These are phyloP conservation scores for Rhizopogon roseolus DNA, from an alignment of 768 basidiomycete genomes.

Conservation along the genomic window DNA sequence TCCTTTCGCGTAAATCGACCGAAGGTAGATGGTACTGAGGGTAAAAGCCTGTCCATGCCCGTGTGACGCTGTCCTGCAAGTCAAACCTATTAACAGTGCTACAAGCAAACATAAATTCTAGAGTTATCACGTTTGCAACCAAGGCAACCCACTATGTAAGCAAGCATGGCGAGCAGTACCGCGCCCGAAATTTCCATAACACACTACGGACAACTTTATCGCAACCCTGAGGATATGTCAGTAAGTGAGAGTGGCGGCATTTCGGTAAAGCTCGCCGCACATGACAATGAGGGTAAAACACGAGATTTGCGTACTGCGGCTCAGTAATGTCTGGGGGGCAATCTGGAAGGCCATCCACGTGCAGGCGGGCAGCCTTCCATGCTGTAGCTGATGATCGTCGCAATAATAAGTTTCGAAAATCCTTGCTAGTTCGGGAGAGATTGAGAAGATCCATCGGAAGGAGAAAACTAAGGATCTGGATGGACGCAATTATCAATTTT, in stretches of 20 bases:
- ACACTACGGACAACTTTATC: background rate
- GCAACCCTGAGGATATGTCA: background rate
- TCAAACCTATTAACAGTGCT: background rate
- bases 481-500: background rate
- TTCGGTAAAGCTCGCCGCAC: conserved; percentile 2
- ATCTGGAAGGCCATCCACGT: conserved; percentile 20
- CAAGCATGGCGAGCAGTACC: background rate
- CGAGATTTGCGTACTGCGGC: conserved; percentile 10
- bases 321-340: conserved; percentile 12
- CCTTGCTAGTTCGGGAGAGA: conserved; percentile 32
- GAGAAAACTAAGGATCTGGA: conserved; percentile 34
- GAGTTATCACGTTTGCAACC: background rate
- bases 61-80: background rate
- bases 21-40: background rate
- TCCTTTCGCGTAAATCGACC: background rate
- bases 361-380: conserved; percentile 34
- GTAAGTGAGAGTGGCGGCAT: background rate
- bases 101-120: background rate
- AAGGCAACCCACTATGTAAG: background rate
- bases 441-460: conserved; percentile 37
- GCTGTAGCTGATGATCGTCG: conserved; percentile 14
- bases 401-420: conserved; percentile 30
- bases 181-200: background rate
- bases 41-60: background rate
- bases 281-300: conserved; percentile 13